These are phyloP conservation scores for Jimgerdemannia flammicorona DNA, from an alignment of 192 early-diverging fungal genomes.

Conservation along the genomic window DNA sequence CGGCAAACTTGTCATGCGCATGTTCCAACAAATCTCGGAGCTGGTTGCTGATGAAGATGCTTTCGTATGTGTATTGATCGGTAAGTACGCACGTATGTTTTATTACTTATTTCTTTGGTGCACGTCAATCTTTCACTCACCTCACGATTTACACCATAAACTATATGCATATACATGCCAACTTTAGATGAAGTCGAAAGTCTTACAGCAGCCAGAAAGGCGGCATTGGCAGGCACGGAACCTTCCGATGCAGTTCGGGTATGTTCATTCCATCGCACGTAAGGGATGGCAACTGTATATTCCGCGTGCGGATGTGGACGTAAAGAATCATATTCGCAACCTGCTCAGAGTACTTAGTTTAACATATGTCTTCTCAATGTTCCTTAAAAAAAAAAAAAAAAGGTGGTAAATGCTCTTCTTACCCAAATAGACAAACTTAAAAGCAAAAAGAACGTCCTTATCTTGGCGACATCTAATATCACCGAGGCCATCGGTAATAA, in stretches of 20 bases:
- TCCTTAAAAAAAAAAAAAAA: neutral
- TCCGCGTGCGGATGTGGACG: no score
- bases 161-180: no score
- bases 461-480: conserved; percentile 71
- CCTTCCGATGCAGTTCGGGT: conserved; percentile 70
- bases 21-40: conserved; percentile 56
- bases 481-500: conserved; percentile 57
- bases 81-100: conserved; percentile 25
- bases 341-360: no score
- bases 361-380: neutral
- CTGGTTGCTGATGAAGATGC: conserved; percentile 49
- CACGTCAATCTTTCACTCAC: no score
- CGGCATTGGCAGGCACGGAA: conserved; percentile 59
- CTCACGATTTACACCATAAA: no score
- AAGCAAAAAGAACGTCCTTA: conserved; percentile 54
- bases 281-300: no score
- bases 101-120: no score
- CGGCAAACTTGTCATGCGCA: conserved; percentile 61
- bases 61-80: conserved; percentile 65
- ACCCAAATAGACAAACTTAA: conserved; percentile 70
- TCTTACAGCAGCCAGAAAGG: conserved; percentile 57
- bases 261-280: neutral
- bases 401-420: conserved; percentile 62
- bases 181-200: conserved; percentile 79
- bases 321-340: no score